phyloP scores from a whole-genome alignment of 1,284 basidiomycete species.

The Microbotryomycetes sp. region DNA sequence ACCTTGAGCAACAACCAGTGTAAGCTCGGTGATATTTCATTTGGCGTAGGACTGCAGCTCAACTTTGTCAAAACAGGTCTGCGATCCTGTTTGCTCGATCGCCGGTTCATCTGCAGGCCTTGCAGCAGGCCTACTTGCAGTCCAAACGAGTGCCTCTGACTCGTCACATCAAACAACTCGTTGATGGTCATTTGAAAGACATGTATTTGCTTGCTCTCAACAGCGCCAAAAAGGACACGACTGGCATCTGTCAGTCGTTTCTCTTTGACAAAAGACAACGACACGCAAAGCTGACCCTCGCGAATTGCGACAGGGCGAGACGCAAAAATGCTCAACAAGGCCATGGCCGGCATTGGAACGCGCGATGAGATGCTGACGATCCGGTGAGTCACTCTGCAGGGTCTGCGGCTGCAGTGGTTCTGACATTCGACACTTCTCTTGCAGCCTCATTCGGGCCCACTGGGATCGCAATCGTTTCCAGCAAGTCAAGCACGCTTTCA shows the following conservation, averaged over 20 bases:
- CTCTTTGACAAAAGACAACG: background rate
- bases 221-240: slow-evolving; percentile 38
- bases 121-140: slow-evolving; percentile 37
- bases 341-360: slow-evolving; percentile 41
- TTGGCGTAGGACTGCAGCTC: slow-evolving; percentile 1
- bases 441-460: slow-evolving; percentile 36
- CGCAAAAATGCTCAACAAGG: slow-evolving; percentile 38
- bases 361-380: slow-evolving; percentile 22
- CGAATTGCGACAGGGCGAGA: slow-evolving; percentile 29
- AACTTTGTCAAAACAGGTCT: slow-evolving; percentile 26
- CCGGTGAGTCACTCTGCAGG: slow-evolving; percentile 18
- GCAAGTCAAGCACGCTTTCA: slow-evolving; percentile 39
- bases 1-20: background rate
- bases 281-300: background rate
- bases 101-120: slow-evolving; percentile 37
- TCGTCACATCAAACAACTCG: slow-evolving; percentile 37
- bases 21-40: background rate
- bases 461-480: slow-evolving; percentile 39
- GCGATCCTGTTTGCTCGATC: slow-evolving; percentile 40
- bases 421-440: background rate
- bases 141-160: slow-evolving; percentile 30
- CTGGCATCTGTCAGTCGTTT: slow-evolving; percentile 21
- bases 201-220: slow-evolving; percentile 39
- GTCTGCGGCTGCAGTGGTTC: slow-evolving; percentile 28
- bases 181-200: slow-evolving; percentile 39